These are phyloP conservation scores for Colletotrichum ledebouriae DNA, from an alignment of 2,329 filamentous ascomycete species.

Conservation along the genomic window DNA sequence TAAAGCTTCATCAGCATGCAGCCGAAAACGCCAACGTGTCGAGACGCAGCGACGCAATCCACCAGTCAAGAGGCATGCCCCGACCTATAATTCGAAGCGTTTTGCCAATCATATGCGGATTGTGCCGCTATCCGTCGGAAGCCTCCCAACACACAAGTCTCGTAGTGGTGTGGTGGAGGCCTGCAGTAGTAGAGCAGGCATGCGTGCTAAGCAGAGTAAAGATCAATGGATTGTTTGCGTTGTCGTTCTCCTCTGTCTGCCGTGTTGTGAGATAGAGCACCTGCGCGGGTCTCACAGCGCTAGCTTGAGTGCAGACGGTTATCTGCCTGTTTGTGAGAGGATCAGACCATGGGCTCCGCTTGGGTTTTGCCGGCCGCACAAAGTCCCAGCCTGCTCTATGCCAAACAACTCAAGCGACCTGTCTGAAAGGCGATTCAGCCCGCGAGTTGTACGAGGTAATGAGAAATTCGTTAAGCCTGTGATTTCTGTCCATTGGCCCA, in stretches of 20 bases:
- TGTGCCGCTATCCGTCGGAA: slow-evolving; percentile 36
- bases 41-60: slow-evolving; percentile 31
- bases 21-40: slow-evolving; percentile 37
- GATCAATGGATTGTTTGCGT: slow-evolving; percentile 18
- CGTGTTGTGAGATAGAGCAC: slow-evolving; percentile 18
- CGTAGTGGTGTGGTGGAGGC: slow-evolving; percentile 28
- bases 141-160: slow-evolving; percentile 21
- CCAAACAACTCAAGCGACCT: slow-evolving; percentile 23
- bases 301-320: slow-evolving; percentile 31
- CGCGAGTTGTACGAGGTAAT: slow-evolving; percentile 31
- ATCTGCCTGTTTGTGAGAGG: slow-evolving; percentile 22
- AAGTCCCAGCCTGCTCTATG: slow-evolving; percentile 30
- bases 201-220: slow-evolving; percentile 24
- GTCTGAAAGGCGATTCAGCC: not conserved
- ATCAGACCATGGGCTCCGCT: slow-evolving; percentile 41
- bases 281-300: slow-evolving; percentile 30
- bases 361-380: slow-evolving; percentile 34
- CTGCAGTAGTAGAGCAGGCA: slow-evolving; percentile 12
- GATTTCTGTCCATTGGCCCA: not conserved
- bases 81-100: slow-evolving; percentile 28
- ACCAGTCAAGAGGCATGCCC: slow-evolving; percentile 21
- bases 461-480: not conserved
- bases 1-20: slow-evolving; percentile 40
- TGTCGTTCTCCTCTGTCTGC: not conserved
- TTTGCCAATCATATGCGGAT: slow-evolving; percentile 31